These are phyloP conservation scores for Aspergillus asperescens DNA, from an alignment of 495 filamentous ascomycete genomes.

Conservation along the genomic window DNA sequence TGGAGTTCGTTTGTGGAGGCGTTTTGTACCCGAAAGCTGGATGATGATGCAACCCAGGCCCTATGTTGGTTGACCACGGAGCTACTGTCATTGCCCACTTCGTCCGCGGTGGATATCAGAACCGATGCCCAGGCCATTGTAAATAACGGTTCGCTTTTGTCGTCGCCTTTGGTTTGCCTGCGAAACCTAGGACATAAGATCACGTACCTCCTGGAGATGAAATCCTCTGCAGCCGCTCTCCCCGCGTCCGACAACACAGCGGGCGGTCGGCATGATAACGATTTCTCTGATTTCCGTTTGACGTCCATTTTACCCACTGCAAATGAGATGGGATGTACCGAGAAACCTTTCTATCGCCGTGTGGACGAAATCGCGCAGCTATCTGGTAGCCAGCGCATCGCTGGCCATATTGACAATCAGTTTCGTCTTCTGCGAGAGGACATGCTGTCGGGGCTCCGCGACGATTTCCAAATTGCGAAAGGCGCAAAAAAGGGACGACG, in stretches of 20 bases:
- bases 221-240: constrained; percentile 7
- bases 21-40: constrained; percentile 33
- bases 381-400: constrained; percentile 37
- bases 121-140: constrained; percentile 29
- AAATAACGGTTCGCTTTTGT: constrained; percentile 24
- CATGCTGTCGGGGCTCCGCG: constrained; percentile 61
- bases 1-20: constrained; percentile 53
- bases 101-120: constrained; percentile 11
- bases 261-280: constrained; percentile 78
- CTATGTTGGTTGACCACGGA: constrained; percentile 59
- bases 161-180: constrained; percentile 25
- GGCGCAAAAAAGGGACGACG: constrained; percentile 40
- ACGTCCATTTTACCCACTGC: constrained; percentile 64
- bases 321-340: constrained; percentile 58
- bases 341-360: constrained; percentile 54
- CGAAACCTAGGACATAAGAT: constrained; percentile 42
- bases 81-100: constrained; percentile 35
- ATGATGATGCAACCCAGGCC: constrained; percentile 31
- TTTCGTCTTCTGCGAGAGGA: constrained; percentile 75
- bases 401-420: constrained; percentile 65
- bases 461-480: constrained; percentile 49
- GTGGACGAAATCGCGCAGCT: constrained; percentile 33
- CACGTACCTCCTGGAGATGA: constrained; percentile 33
- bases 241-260: constrained; percentile 28
- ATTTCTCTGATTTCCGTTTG: constrained; percentile 54